Conservation (phyloP, 2,329 filamentous ascomycete species). For the Penicillium glabrum region DNA sequence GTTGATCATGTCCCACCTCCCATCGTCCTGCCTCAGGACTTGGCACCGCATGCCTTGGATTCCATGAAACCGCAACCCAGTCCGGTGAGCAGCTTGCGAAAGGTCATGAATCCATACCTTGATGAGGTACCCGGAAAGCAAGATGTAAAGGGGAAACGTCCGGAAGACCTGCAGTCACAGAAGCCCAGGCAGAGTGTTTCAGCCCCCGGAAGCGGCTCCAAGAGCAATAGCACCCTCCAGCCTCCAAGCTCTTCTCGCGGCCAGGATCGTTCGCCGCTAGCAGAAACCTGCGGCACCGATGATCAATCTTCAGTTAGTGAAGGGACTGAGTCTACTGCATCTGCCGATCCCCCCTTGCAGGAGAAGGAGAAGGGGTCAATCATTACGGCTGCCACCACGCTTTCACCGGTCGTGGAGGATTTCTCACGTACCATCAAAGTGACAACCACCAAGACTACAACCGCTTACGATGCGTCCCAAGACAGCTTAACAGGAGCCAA, state of each 20-base stretch:
- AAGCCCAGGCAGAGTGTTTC: conserved; percentile 28
- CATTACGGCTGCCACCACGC: conserved; percentile 11
- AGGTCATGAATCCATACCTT: conserved; percentile 86
- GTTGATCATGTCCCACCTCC: conserved; percentile 66
- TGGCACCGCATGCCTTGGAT: conserved; percentile 39
- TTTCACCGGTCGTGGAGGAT: conserved; percentile 31
- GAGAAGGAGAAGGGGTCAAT: conserved; percentile 20
- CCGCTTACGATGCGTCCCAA: conserved; percentile 19
- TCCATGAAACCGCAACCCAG: conserved; percentile 47
- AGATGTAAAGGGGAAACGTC: conserved; percentile 20
- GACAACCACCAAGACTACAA: conserved; percentile 11
- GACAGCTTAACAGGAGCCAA: conserved; percentile 23
- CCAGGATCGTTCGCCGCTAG: conserved; percentile 34
- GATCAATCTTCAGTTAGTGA: conserved; percentile 21
- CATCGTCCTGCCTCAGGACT: conserved; percentile 46
- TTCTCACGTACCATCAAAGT: conserved; percentile 22
- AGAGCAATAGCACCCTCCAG: conserved; percentile 29
- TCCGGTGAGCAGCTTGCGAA: conserved; percentile 75
- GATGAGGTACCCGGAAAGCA: conserved; percentile 27
- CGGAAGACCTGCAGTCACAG: conserved; percentile 17
- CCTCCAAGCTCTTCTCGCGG: conserved; percentile 23
- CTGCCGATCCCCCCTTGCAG: conserved; percentile 17
- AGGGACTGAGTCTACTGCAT: conserved; percentile 19
- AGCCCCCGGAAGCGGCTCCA: conserved; percentile 22
- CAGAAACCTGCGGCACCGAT: conserved; percentile 38